Evolutionary conservation across 2,329 filamentous ascomycete species (phyloP), one percentile per base, ranked within the genome.

Genomic region (Fusarium circinatum): DNA sequence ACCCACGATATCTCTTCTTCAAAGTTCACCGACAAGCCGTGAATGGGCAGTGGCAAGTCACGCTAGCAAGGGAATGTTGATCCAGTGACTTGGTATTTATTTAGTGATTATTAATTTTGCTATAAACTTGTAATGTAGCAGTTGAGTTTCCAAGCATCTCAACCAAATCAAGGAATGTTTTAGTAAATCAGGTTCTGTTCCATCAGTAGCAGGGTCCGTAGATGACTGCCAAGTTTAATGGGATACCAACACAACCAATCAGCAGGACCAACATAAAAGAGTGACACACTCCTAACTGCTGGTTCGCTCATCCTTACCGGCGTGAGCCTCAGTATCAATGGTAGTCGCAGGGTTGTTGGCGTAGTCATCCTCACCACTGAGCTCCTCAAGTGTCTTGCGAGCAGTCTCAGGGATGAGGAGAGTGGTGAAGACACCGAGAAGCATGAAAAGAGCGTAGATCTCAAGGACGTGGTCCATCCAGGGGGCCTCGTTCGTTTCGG

Each of bases 401-500:
- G 92, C 93, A 26, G 91, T 94, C 86, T 94, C 93, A 13, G 91
- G 91, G 67, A 94, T 93, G 65, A 93, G 83, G 4, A 93, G 82
- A 2, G 91, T 91, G 15, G 91, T 93, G 79, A 92, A 86, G 82
- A 89, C 85, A 64, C 93, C 93, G 65, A 89, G 85, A 39, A 94
- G 86, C 93, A 94, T 95, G 86, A 95, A 94, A 34, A 93, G 85
- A 11, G 92, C 91, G 78, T 87, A 89, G 76, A 94, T 94, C 85
- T 94, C 85, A 79, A 95, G 89, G 45, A 94, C 92, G 81, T 94
- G 92, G 83, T 94, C 87, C 81, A 95, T 87, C 93, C 92, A 95
- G 4, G 92, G 92, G 22, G 80, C 78, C 1, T 78, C 73, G 70
- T 84, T 83, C 5, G 60, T 73, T 13, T 74, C 64, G 39, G 83